Evolutionary conservation across 202 grass and related monocot genomes (phyloP), one percentile per base, ranked within the genome.

Genomic region (Elaeis oleifera): DNA sequence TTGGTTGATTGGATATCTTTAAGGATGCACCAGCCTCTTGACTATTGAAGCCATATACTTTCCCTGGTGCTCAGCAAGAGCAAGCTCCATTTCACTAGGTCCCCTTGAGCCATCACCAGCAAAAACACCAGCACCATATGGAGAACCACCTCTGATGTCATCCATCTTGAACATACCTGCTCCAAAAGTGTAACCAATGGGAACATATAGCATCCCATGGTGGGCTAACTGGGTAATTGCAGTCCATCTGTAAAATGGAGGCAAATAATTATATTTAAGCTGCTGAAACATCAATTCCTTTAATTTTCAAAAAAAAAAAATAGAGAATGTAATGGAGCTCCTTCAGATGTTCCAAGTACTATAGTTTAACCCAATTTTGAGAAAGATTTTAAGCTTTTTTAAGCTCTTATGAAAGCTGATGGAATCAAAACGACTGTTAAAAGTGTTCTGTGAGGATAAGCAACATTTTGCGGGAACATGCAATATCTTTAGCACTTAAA

Each of bases 201-300:
- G 94, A 63, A 97, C 88, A 23, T 92, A 97, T 15, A 97, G 82
- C 94, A 97, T 97, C 39, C 94, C 94, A 51, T 97, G 94, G 74
- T 97, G 88, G 58, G 76, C 88, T 71, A 97, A 70, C 61, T 97
- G 94, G 64, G 88, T 97, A 65, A 97, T 89, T 58, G 94, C 94
- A n/a, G 94, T 97, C 94, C 94, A 97, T 17, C 94, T 97, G 36
- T 44, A 44, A 44, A 44, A 44, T 2, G 36, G 36, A 44, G 8
- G 36, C 36, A 14, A 44, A 1, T 44, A 44, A 44, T 13, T 44
- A 13, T 44, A 0, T 11, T 44, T 44, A 44, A 44, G 36, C 36
- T 11, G 36, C 1, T 11, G 36, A 44, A 13, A 44, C 8, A 44
- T 13, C 36, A 11, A 44, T 44, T 44, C 9, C 36, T 44, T 8